phyloP scores from a whole-genome alignment of 2,329 filamentous ascomycete species.

The Lizonia empirigonia region DNA sequence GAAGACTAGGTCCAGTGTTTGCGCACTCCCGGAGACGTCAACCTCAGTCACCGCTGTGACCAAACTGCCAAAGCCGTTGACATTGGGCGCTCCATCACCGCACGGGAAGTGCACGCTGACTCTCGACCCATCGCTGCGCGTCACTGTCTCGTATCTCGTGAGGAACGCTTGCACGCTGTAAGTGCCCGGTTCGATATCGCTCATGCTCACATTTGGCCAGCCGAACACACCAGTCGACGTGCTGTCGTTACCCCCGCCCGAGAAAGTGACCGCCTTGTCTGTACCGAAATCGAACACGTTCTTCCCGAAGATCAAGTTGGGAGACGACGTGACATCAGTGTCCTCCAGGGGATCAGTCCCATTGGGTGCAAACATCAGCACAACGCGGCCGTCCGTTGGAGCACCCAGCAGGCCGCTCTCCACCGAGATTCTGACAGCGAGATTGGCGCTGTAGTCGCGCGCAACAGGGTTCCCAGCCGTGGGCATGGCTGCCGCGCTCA shows the following conservation, averaged over 20 bases:
- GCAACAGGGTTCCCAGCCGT: neutral
- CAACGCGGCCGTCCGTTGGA: constrained; percentile 40
- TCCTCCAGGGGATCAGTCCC: constrained; percentile 45
- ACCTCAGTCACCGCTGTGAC: constrained; percentile 32
- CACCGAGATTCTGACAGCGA: constrained; percentile 33
- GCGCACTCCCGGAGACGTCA: constrained; percentile 32
- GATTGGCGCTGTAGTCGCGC: neutral
- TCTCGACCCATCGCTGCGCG: constrained; percentile 45
- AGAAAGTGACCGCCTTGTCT: constrained; percentile 27
- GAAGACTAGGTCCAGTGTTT: constrained; percentile 42
- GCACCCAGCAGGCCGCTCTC: constrained; percentile 34
- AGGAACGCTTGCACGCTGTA: constrained; percentile 47
- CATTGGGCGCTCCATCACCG: constrained; percentile 41
- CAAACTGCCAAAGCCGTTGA: constrained; percentile 42
- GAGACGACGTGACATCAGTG: constrained; percentile 44
- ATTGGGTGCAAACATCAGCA: constrained; percentile 43
- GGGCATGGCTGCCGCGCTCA: neutral
- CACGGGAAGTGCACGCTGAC: constrained; percentile 47
- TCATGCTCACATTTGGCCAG: constrained; percentile 42
- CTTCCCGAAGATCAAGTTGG: constrained; percentile 47
- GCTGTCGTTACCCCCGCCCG: constrained; percentile 34
- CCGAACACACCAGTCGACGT: constrained; percentile 41
- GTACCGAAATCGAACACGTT: constrained; percentile 40
- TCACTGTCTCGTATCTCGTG: constrained; percentile 44
- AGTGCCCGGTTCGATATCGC: constrained; percentile 36